Evolutionary conservation across 129 eudicot species (phyloP).

Genomic region (Cynara cardunculus): DNA sequence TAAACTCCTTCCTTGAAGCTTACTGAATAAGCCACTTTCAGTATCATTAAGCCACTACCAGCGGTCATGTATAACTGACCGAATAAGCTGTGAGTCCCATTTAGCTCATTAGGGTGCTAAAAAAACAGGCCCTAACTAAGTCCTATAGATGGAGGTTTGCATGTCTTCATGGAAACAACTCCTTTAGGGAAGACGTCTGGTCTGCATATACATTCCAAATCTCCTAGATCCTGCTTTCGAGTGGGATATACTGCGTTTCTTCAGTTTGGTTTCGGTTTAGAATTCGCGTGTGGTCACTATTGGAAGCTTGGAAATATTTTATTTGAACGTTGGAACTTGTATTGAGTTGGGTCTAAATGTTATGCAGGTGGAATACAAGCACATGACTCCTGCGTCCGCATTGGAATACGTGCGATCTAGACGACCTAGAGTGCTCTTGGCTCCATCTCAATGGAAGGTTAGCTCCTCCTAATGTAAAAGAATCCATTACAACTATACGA

Average conservation of each 20-base stretch:
- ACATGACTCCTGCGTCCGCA: constrained; percentile 71
- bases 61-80: no score
- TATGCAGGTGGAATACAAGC: constrained; percentile 64
- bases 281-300: neutral
- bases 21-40: no score
- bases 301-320: no score
- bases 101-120: no score
- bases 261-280: neutral
- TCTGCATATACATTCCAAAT: no score
- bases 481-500: neutral
- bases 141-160: no score
- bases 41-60: no score
- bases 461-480: neutral
- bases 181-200: no score
- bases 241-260: neutral
- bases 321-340: neutral
- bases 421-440: constrained; percentile 78
- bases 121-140: no score
- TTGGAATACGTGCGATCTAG: constrained; percentile 66
- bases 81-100: no score
- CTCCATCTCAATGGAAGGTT: constrained; percentile 80
- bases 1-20: no score
- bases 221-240: neutral
- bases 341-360: constrained; percentile 7
- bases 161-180: no score